A percentile compares a stretch with the other conserved stretches of the same genome.
Evolutionary conservation across 441 rosid genomes (phyloP).

Genomic region (Melastoma candidum): DNA sequence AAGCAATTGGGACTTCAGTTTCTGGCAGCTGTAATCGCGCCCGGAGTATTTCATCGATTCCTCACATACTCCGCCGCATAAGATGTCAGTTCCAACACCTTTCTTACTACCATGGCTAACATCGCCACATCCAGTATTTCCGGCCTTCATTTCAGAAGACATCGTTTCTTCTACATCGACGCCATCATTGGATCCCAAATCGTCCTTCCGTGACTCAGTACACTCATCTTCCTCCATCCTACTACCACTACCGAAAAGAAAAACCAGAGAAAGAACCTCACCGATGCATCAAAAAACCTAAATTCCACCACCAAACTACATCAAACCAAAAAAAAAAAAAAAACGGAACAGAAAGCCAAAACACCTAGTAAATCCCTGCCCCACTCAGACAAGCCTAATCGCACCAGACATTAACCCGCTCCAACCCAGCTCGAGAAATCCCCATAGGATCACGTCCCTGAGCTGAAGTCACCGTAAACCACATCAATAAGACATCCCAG

Average conservation of each 20-base stretch:
- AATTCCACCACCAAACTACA: no score
- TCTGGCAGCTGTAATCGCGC: conserved; percentile 48
- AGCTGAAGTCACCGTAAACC: no score
- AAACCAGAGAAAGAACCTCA: conserved; percentile 6
- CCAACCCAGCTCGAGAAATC: no score
- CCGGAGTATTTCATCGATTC: conserved; percentile 32
- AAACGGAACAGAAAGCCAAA: not conserved
- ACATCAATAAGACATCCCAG: no score
- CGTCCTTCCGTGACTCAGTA: conserved; percentile 25
- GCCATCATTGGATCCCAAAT: conserved; percentile 28
- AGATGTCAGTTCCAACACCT: conserved; percentile 56
- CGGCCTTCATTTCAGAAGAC: conserved; percentile 40
- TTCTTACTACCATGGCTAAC: conserved; percentile 30
- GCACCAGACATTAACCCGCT: no score
- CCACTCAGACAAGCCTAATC: no score
- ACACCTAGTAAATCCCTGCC: no score
- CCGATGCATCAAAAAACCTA: not conserved
- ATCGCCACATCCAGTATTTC: conserved; percentile 30
- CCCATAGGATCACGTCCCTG: no score
- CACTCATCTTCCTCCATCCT: conserved; percentile 40
- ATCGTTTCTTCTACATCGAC: conserved; percentile 26
- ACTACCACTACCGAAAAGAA: not conserved
- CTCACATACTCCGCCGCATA: conserved; percentile 50
- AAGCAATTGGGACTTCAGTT: conserved; percentile 30
- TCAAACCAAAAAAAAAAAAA: no score